Evolutionary conservation across 345 rosid species (phyloP).

Genomic region (Linum tenue): DNA sequence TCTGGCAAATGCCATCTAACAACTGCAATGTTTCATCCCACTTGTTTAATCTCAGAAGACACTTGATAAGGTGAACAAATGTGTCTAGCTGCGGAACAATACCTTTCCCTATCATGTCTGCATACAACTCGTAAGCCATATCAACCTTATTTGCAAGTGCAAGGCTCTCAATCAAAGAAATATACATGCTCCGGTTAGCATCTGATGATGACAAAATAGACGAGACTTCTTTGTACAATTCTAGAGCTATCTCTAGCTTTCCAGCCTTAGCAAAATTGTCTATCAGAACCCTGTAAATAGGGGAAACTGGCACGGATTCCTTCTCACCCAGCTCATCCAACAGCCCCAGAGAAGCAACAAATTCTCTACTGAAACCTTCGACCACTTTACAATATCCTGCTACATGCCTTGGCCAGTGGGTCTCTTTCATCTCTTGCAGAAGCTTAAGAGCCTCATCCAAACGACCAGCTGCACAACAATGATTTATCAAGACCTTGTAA

Average conservation of each 20-base stretch:
- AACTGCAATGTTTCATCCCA: slow-evolving; percentile 74
- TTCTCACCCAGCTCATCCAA: slow-evolving; percentile 51
- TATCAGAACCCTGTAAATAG: slow-evolving; percentile 60
- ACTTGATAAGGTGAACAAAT: slow-evolving; percentile 55
- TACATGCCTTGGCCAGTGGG: slow-evolving; percentile 75
- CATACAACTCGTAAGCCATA: slow-evolving; percentile 67
- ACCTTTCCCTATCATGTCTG: slow-evolving; percentile 47
- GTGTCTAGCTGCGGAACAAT: slow-evolving; percentile 46
- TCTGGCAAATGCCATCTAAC: slow-evolving; percentile 55
- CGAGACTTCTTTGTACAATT: slow-evolving; percentile 59
- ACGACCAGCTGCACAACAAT: slow-evolving; percentile 63
- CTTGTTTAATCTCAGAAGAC: slow-evolving; percentile 49
- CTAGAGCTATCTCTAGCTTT: slow-evolving; percentile 60
- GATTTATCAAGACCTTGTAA: slow-evolving; percentile 66
- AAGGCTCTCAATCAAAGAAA: slow-evolving; percentile 57
- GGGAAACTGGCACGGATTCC: slow-evolving; percentile 45
- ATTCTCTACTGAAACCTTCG: slow-evolving; percentile 74
- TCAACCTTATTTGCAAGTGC: slow-evolving; percentile 56
- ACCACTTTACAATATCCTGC: slow-evolving; percentile 66
- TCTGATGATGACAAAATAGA: slow-evolving; percentile 37
- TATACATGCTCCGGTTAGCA: slow-evolving; percentile 27
- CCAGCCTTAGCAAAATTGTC: slow-evolving; percentile 67
- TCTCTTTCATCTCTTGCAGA: slow-evolving; percentile 88
- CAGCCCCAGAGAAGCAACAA: slow-evolving; percentile 69
- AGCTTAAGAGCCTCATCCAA: slow-evolving; percentile 68